Conservation (phyloP, 495 filamentous ascomycete species). For the Talaromyces ruber region DNA sequence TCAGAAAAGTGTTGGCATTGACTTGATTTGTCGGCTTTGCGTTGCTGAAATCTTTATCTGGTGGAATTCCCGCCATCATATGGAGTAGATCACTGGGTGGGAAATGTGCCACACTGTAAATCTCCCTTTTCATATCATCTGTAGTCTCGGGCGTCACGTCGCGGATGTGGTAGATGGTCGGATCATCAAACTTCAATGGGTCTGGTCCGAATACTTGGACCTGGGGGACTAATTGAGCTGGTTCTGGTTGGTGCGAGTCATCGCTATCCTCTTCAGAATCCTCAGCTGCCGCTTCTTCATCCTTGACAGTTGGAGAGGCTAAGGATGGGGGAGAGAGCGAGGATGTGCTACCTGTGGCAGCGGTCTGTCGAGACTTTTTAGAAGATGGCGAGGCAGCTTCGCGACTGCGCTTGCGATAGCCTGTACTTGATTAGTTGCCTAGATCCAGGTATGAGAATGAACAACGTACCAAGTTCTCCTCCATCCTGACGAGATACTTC, state of each 20-base stretch:
- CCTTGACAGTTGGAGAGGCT: slow-evolving; percentile 43
- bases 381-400: slow-evolving; percentile 35
- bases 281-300: slow-evolving; percentile 33
- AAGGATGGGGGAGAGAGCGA: slow-evolving; percentile 50
- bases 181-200: slow-evolving; percentile 84
- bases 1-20: slow-evolving; percentile 77
- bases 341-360: slow-evolving; percentile 55
- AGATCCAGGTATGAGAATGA: slow-evolving; percentile 5
- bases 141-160: slow-evolving; percentile 62
- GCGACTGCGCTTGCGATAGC: slow-evolving; percentile 6
- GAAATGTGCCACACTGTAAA: slow-evolving; percentile 80
- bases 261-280: slow-evolving; percentile 52
- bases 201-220: slow-evolving; percentile 83
- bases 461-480: slow-evolving; percentile 53
- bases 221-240: slow-evolving; percentile 64
- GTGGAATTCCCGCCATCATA: slow-evolving; percentile 78
- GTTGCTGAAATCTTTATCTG: slow-evolving; percentile 90
- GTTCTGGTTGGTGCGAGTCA: slow-evolving; percentile 67
- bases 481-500: slow-evolving; percentile 61
- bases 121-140: slow-evolving; percentile 72
- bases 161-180: slow-evolving; percentile 89
- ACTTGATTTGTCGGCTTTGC: slow-evolving; percentile 92
- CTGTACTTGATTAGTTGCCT: not conserved
- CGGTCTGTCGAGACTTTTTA: slow-evolving; percentile 42
- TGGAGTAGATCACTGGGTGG: slow-evolving; percentile 71